Conservation (phyloP, 805 yeast genomes). For the Candida ipomoeae region DNA sequence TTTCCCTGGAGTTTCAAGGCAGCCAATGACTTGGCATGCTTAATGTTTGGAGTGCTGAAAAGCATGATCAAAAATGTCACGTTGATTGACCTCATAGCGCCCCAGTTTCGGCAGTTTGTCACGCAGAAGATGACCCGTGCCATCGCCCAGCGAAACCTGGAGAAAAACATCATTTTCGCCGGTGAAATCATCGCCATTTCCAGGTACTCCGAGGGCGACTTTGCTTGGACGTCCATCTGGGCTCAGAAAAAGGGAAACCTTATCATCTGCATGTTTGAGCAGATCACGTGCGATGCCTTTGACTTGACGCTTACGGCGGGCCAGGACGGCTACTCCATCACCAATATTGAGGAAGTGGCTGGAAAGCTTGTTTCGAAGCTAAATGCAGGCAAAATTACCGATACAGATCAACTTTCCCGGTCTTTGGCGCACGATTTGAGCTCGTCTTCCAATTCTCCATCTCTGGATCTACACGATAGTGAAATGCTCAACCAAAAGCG, state of each 20-base stretch:
- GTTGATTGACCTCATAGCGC: constrained; percentile 71
- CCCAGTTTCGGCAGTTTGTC: constrained; percentile 70
- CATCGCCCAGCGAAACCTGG: constrained; percentile 15
- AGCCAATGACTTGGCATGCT: constrained; percentile 85
- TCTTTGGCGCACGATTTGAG: constrained; percentile 24
- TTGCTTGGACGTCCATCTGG: constrained; percentile 89
- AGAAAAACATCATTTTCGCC: constrained; percentile 55
- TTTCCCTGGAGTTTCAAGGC: constrained; percentile 80
- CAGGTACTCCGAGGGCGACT: constrained; percentile 55
- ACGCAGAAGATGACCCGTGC: constrained; percentile 44
- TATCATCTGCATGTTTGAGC: constrained; percentile 82
- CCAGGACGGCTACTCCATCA: constrained; percentile 18
- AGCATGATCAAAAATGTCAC: constrained; percentile 57
- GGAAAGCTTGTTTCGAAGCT: constrained; percentile 28
- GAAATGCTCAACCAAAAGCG: constrained; percentile 49
- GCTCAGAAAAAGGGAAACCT: constrained; percentile 70
- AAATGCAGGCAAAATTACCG: constrained; percentile 14
- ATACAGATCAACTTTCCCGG: constrained; percentile 23
- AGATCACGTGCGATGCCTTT: constrained; percentile 53
- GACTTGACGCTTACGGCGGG: constrained; percentile 10
- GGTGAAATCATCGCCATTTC: constrained; percentile 84
- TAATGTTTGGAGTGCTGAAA: constrained; percentile 78
- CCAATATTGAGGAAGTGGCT: constrained; percentile 29
- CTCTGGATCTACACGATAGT: constrained; percentile 25
- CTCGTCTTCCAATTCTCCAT: not conserved